These are phyloP conservation scores for Colletotrichum theobromicola DNA, from an alignment of 2,329 filamentous ascomycete genomes.

Conservation along the genomic window DNA sequence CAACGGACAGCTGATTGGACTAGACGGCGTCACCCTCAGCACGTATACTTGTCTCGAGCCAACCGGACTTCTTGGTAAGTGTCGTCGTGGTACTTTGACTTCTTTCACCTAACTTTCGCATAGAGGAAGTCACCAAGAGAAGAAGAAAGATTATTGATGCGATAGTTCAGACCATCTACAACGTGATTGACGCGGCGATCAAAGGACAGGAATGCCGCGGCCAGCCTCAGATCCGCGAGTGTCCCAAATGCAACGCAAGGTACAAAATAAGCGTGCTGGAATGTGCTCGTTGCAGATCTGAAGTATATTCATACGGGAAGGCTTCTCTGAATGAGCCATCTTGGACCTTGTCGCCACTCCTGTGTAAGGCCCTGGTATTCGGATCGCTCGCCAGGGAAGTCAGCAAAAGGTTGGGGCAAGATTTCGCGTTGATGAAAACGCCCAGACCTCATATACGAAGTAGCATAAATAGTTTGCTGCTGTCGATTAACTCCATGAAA, in stretches of 20 bases:
- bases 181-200: no score
- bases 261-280: no score
- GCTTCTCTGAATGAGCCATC: no score
- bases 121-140: no score
- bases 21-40: neutral
- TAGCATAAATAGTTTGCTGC: neutral
- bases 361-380: neutral
- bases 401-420: neutral
- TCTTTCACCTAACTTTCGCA: neutral
- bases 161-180: no score
- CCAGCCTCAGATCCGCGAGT: no score
- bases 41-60: neutral
- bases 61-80: neutral
- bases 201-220: no score
- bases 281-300: no score
- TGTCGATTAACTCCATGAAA: rapidly evolving
- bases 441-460: neutral
- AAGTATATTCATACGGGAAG: no score
- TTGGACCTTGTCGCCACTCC: no score
- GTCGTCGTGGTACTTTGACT: neutral
- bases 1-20: neutral
- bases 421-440: neutral
- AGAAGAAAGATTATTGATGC: no score
- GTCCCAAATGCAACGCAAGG: no score
- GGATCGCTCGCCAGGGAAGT: neutral